A percentile compares a stretch with the other conserved stretches of the same genome.
Evolutionary conservation across 129 eudicot genomes (phyloP).

Genomic region (Chrysanthemum lavandulifolium): DNA sequence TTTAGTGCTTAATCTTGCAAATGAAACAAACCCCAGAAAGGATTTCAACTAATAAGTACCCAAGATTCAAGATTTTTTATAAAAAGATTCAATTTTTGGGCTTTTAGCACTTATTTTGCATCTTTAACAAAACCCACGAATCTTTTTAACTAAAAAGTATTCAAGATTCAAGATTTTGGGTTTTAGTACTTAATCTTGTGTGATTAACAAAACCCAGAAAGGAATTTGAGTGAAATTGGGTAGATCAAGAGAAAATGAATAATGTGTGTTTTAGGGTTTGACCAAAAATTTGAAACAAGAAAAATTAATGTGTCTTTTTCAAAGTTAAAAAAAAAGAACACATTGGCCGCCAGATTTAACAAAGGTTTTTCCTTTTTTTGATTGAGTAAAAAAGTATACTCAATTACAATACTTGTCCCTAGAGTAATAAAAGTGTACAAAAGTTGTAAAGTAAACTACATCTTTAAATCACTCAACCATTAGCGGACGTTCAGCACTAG

Average conservation of each 20-base stretch:
- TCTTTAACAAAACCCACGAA: too few relatives aligned
- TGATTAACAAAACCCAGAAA: too few relatives aligned
- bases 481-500: too few relatives aligned
- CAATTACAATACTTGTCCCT: constrained; percentile 14
- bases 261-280: constrained; percentile 22
- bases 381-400: constrained; percentile 22
- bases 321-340: constrained; percentile 1
- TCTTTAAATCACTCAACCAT: too few relatives aligned
- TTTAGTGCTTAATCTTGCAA: constrained; percentile 14
- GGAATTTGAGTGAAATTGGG: neutral
- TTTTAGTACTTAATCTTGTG: too few relatives aligned
- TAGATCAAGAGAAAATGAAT: constrained; percentile 17
- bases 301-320: constrained; percentile 16
- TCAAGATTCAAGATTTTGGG: too few relatives aligned
- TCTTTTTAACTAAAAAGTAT: too few relatives aligned
- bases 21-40: constrained; percentile 1
- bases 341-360: constrained; percentile 34
- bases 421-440: neutral
- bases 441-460: too few relatives aligned
- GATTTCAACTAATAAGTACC: neutral
- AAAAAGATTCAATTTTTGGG: too few relatives aligned
- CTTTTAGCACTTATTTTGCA: too few relatives aligned
- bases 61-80: neutral
- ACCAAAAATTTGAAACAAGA: constrained; percentile 13
- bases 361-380: constrained; percentile 26